Percentiles rank a stretch among this genome's conserved stretches.
These are phyloP conservation scores for Metarhizium robertsii DNA, from an alignment of 2,329 filamentous ascomycete genomes.

Conservation along the genomic window DNA sequence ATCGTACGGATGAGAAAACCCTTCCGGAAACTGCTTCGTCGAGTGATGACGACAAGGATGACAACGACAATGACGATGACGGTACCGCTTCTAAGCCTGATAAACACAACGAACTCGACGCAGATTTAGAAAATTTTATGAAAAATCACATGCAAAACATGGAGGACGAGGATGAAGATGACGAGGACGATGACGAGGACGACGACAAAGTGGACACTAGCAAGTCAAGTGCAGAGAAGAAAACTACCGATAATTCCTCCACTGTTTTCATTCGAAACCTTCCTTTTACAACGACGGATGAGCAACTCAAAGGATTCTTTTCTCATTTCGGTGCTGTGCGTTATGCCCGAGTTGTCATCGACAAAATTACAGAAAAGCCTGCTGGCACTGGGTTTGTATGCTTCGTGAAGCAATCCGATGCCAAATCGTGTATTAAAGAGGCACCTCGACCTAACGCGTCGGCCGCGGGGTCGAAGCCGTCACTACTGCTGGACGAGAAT, in stretches of 20 bases:
- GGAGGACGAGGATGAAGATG: slow-evolving; percentile 46
- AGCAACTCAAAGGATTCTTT: slow-evolving; percentile 77
- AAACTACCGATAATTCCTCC: slow-evolving; percentile 53
- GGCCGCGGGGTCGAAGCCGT: slow-evolving; percentile 53
- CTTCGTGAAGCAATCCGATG: slow-evolving; percentile 72
- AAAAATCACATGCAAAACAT: slow-evolving; percentile 48
- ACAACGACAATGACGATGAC: slow-evolving; percentile 9
- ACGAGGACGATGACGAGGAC: slow-evolving; percentile 34
- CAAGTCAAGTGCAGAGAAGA: slow-evolving; percentile 22
- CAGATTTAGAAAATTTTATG: slow-evolving; percentile 45
- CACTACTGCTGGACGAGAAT: slow-evolving; percentile 78
- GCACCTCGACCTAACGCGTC: slow-evolving; percentile 54
- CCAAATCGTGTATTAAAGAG: slow-evolving; percentile 62
- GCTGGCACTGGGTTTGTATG: slow-evolving; percentile 93
- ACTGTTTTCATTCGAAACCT: slow-evolving; percentile 92
- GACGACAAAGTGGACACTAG: slow-evolving; percentile 28
- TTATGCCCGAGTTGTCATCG: slow-evolving; percentile 86
- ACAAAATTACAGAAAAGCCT: slow-evolving; percentile 74
- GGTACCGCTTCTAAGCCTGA: neutral
- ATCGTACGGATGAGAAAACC: slow-evolving; percentile 19
- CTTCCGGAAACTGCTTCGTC: slow-evolving; percentile 18
- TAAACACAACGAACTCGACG: slow-evolving; percentile 33
- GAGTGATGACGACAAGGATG: slow-evolving; percentile 10
- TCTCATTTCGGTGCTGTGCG: slow-evolving; percentile 77
- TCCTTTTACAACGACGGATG: slow-evolving; percentile 79